These are phyloP conservation scores for Gonapodya sp. DNA, from an alignment of 192 early-diverging fungal species.

Conservation along the genomic window DNA sequence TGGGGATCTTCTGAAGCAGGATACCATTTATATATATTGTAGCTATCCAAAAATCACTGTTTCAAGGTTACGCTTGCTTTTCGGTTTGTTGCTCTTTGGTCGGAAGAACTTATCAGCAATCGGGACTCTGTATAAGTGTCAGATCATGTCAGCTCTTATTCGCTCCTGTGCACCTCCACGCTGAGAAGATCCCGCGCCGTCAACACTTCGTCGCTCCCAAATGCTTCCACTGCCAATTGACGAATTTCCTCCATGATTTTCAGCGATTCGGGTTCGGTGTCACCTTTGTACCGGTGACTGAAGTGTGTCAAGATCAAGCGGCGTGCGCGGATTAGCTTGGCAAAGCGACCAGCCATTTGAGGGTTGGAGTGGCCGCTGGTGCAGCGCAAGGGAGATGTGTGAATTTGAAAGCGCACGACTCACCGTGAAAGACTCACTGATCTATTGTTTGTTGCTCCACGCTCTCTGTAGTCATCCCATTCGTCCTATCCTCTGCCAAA, in stretches of 20 bases:
- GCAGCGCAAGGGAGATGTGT: neutral
- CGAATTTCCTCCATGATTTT: slow-evolving; percentile 44
- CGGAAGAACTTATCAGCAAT: too few relatives aligned
- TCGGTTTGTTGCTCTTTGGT: too few relatives aligned
- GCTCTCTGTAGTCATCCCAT: slow-evolving; percentile 22
- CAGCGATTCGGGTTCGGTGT: slow-evolving; percentile 22
- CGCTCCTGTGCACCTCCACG: neutral
- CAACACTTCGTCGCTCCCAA: slow-evolving; percentile 29
- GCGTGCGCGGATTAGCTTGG: slow-evolving; percentile 25
- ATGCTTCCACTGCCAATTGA: slow-evolving; percentile 25
- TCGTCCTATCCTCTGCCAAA: slow-evolving; percentile 22
- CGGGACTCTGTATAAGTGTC: too few relatives aligned
- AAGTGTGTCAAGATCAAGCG: slow-evolving; percentile 45
- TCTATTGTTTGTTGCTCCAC: slow-evolving; percentile 21
- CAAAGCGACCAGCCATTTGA: slow-evolving; percentile 40
- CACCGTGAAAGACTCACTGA: slow-evolving; percentile 19
- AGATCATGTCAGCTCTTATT: too few relatives aligned
- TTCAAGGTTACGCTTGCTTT: too few relatives aligned
- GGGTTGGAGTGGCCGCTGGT: slow-evolving; percentile 42
- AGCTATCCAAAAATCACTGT: too few relatives aligned
- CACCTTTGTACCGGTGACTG: slow-evolving; percentile 39
- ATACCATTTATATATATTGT: too few relatives aligned
- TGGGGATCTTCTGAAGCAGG: too few relatives aligned
- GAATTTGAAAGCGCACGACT: too few relatives aligned
- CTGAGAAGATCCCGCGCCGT: slow-evolving; percentile 23